Evolutionary conservation across 257 asterid genomes (phyloP), one percentile per base, ranked within the genome.

Genomic region (Fraxinus cuspidata): DNA sequence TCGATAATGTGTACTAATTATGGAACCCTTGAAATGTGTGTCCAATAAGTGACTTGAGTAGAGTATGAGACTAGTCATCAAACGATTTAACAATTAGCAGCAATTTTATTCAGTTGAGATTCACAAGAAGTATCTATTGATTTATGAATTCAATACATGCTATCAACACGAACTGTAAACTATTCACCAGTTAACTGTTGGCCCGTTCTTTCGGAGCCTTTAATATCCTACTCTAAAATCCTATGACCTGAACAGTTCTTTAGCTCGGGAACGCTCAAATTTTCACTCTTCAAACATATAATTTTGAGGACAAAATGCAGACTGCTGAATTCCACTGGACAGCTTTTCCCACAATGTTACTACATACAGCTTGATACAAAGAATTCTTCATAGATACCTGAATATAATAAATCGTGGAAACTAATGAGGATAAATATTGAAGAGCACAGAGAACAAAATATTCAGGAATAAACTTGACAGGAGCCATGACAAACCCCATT

Each of bases 331-430:
- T 82, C 80, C 74, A 72, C 40, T 65, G 53, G 56, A 58, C 34
- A 49, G 86, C 72, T 76, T 67, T 79, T 79, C 85, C 81, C 73
- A 72, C 71, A 74, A 51, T 65, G 76, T 74, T 73, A 34, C 35
- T 51, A 74, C 67, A 68, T 79, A 68, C 77, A 42, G 86, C 82
- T 77, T 84, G 40, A 74, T 77, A 71, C 74, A 84, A 8, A 86
- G 82, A 81, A 84, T 74, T 77, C 84, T 67, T 76, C 70, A 49
- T 72, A 80, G 68, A 74, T 76, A 82, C 84, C 88, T 77, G 86
- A 78, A 79, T 69, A 40, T 31, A 56, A 40, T 8, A 38, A 76
- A 56, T 32, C 19, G 70, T 71, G 31, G 66, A 70, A 82, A 40
- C 32, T 34, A 23, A 70, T 79, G 74, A 72, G 19, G 51, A 51